phyloP scores from a whole-genome alignment of 495 filamentous ascomycete genomes.

The Trichocladium antarcticum region DNA sequence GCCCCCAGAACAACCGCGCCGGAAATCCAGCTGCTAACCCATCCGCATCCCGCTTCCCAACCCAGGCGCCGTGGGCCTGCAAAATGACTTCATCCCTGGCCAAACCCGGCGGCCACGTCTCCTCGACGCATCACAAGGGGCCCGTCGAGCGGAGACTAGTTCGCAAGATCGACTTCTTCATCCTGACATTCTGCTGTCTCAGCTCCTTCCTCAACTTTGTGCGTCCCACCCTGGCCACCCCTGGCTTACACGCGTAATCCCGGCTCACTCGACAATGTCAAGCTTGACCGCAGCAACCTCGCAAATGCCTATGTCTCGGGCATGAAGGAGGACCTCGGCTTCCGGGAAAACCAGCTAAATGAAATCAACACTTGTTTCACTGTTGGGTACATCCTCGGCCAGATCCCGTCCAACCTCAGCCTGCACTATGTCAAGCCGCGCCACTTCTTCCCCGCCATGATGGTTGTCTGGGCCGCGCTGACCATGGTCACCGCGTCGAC shows the following conservation, averaged over 20 bases:
- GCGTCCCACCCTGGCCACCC: slow-evolving; percentile 11
- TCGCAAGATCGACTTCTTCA: slow-evolving; percentile 54
- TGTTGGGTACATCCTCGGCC: slow-evolving; percentile 42
- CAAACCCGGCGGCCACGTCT: slow-evolving; percentile 5
- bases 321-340: slow-evolving; percentile 52
- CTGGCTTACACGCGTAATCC: no score
- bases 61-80: no score
- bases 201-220: slow-evolving; percentile 44
- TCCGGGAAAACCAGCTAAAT: slow-evolving; percentile 48
- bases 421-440: slow-evolving; percentile 49
- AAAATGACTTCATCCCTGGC: neutral
- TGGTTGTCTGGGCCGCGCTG: slow-evolving; percentile 48
- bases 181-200: slow-evolving; percentile 53
- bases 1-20: no score
- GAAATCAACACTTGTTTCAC: slow-evolving; percentile 45
- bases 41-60: no score
- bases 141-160: slow-evolving; percentile 39
- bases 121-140: neutral
- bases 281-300: slow-evolving; percentile 49
- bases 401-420: slow-evolving; percentile 50
- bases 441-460: slow-evolving; percentile 50
- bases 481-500: slow-evolving; percentile 50
- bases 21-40: no score
- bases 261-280: neutral
- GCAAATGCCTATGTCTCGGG: slow-evolving; percentile 55